Base-by-base conservation (phyloP, 306 rosid genomes). In the Erythrophleum fordii region DNA sequence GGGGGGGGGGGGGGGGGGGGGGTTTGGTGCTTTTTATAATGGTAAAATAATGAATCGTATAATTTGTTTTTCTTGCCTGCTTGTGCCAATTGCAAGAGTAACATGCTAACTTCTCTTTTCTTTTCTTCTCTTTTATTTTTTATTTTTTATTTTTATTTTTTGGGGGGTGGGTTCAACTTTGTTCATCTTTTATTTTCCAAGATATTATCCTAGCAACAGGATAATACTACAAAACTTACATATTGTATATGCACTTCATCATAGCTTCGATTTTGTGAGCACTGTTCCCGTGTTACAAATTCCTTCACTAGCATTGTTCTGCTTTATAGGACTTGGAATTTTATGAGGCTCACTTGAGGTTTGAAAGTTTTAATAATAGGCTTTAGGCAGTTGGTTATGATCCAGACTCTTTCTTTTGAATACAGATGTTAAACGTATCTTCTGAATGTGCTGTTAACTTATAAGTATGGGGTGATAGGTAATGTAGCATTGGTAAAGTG, bases 271-370 rank as follows among this genome's bases (percentile, higher is more conserved):
- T 44, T 55, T 62, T 31, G 69, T 14, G 35, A 18, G 22, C 22
- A 48, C 46, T 14, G 29, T 34, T 68, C 62, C 53, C 39, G 11
- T 41, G 72, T 69, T 82, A 8, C 26, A n/a, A 12, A 49, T 74
- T 58, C 56, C 73, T 41, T 39, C 73, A 35, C 53, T 66, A 66
- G 48, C 42, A 22, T 17, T 37, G 5, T 72, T 60, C 60, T 69
- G 53, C 61, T 28, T 74, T 52, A 53, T 59, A 29, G 76, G 76
- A 41, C 46, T 59, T 42, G 37, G 71, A 69, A 60, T 26, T 67
- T 13, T 77, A 28, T 41, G 61, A 67, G 68, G 55, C 80, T 68
- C 5, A n/a, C 39, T 10, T 16, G 28, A 51, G 37, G 66, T 69
- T n/a, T 75, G 52, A 39, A 41, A 41, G 49, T 53, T 28, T 49